Evolutionary conservation across 192 early-diverging fungal species (phyloP), one percentile per base, ranked within the genome.

Genomic region (Martensiomyces pterosporus): DNA sequence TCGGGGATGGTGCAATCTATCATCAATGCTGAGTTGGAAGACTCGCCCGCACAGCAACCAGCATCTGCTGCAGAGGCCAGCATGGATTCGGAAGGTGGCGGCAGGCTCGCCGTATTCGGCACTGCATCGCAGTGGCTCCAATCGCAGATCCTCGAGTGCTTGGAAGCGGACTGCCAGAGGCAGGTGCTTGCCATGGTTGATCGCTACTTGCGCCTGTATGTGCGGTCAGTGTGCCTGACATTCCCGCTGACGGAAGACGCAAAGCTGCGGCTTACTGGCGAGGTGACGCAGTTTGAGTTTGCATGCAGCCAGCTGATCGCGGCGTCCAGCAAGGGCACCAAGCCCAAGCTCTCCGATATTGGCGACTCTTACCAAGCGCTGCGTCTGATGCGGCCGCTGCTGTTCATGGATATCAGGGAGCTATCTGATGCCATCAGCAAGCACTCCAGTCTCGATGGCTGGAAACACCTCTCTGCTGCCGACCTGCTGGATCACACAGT

Each of bases 241-340:
- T 61, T 47, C 19, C 65, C 65, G 27, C 48, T 68, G 12, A 68
- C 42, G 2, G 65, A 68, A 24, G 51, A 47, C 2, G 49, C 53
- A 1, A 68, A 52, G 12, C 53, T 68, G 35, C 39, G 40, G 4
- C 34, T 61, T 24, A 60, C 54, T 9, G 65, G 34, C 12, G 49
- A 57, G 10, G 53, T 39, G 9, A 50, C 65, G 32, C 65, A 55
- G 43, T 52, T 68, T 26, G 65, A 68, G 53, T 68, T 68, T 53
- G 65, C 50, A 1, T 52, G 57, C 29, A 68, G 58, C 52, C 65
- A 68, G 40, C 9, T 68, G 15, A 34, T 57, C 0, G 25, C 39
- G 2, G 24, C 46, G 0, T 42, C 50, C 8, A 29, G 34, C 16
- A 4, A 5, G 37, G 4, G 44, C 44, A 21, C 44, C 15, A 1